Evolutionary conservation across 2,329 filamentous ascomycete genomes (phyloP), one percentile per base, ranked within the genome.

Genomic region (Blastomyces emzantsi): DNA sequence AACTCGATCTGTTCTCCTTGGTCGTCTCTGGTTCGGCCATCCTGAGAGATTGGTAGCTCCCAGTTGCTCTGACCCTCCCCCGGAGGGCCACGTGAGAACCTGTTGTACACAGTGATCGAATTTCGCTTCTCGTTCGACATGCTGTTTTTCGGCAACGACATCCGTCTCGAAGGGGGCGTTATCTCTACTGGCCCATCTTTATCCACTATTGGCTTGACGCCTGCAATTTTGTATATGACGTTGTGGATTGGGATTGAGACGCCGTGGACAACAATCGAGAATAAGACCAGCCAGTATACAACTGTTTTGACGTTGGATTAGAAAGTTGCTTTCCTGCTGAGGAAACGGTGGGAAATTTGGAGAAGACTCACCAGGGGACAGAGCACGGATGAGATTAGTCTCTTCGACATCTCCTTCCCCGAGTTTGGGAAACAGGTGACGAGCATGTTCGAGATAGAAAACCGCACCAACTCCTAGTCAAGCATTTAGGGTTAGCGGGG

Each of bases 231-330:
- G 64, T 76, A 75, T 52, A 76, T 65, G 9, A 67, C 57, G 64
- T 74, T 72, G 25, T 77, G 70, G 2, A 70, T 63, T 0, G 76
- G 76, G 25, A 77, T 73, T 1, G 75, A 77, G 15, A 77, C 65
- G 11, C 75, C 75, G 64, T 78, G 76, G n/a, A 75, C 66, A 13
- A 77, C 64, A 39, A 77, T 73, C 1, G 73, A 76, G 66, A 76
- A 76, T 28, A 79, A 67, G 0, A 80, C 78, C 3, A 80, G 74
- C 72, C 74, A 80, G 66, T 80, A 81, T 1, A 80, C 78, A 6
- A 78, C 76, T 74, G 51, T n/a, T 41, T 52, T 15, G n/a, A 59
- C 61, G 5, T 15, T 8, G 13, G 22, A 11, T 3, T 36, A 9
- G 11, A 3, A 9, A 11, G 13, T 36, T 54, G 8, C 39, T 47